A percentile compares a stretch with the other conserved stretches of the same genome.
phyloP scores from a whole-genome alignment of 78 protist genomes.

The Emiliania huxleyi region DNA sequence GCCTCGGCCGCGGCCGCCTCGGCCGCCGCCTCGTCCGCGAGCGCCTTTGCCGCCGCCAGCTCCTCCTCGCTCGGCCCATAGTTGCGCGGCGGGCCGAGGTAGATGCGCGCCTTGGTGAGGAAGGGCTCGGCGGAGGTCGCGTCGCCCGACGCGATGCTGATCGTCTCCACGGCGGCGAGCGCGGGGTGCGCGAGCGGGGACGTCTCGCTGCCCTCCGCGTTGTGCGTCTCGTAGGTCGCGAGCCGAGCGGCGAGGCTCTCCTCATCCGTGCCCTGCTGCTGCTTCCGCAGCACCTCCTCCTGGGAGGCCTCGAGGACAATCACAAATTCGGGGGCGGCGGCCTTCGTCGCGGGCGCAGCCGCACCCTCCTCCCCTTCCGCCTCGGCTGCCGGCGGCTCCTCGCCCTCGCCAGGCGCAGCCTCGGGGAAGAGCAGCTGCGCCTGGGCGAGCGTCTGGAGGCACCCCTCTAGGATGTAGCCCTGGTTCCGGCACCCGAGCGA shows the following conservation, averaged over 20 bases:
- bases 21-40: neutral
- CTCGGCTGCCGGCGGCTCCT: constrained; percentile 14
- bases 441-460: constrained; percentile 41
- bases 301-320: constrained; percentile 40
- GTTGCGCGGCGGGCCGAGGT: constrained; percentile 54
- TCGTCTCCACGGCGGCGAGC: neutral
- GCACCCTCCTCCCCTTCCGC: constrained; percentile 27
- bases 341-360: neutral
- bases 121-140: neutral
- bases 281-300: neutral
- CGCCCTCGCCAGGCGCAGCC: neutral
- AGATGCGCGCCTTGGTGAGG: neutral
- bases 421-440: constrained; percentile 27
- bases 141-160: neutral
- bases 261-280: neutral
- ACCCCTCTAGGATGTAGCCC: constrained; percentile 73
- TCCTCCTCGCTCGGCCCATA: constrained; percentile 52
- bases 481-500: constrained; percentile 56
- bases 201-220: constrained; percentile 1
- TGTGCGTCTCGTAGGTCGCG: neutral
- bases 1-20: neutral
- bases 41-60: neutral
- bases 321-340: constrained; percentile 40
- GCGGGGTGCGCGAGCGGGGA: neutral
- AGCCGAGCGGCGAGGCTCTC: neutral